Evolutionary conservation across 345 rosid genomes (phyloP).

Genomic region (Durio zibethinus): DNA sequence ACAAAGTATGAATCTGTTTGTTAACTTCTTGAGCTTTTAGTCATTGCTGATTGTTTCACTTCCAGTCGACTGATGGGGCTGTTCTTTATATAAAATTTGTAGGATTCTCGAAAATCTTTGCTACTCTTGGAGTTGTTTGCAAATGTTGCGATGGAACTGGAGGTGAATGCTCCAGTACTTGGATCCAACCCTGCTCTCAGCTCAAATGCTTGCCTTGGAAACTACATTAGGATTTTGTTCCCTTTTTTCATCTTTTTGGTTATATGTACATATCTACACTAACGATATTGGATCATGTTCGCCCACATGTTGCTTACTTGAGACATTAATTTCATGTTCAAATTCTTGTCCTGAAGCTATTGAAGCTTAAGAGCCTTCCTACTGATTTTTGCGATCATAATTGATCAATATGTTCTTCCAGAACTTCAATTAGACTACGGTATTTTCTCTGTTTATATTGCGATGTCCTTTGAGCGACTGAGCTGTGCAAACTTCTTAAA

Average conservation of each 20-base stretch:
- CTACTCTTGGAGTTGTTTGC: constrained; percentile 54
- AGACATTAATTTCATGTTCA: not conserved
- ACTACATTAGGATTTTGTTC: constrained; percentile 15
- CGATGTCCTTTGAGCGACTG: not conserved
- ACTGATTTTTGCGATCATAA: not conserved
- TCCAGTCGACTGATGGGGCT: not conserved
- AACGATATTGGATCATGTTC: not conserved
- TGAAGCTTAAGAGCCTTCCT: not conserved
- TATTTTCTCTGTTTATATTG: not conserved
- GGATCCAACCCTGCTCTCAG: constrained; percentile 46
- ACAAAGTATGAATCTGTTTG: constrained; percentile 8
- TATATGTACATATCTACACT: not conserved
- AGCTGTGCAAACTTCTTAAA: not conserved
- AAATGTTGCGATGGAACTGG: constrained; percentile 51
- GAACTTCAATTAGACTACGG: not conserved
- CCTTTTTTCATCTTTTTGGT: not conserved
- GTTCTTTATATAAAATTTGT: not conserved
- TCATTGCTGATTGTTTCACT: not conserved
- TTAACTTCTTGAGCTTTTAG: not conserved
- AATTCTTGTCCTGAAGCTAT: not conserved
- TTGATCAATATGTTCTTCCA: not conserved
- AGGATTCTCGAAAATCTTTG: constrained; percentile 39
- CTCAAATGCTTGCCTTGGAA: constrained; percentile 62
- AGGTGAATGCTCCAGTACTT: constrained; percentile 40
- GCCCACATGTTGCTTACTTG: not conserved